Base-by-base conservation (phyloP, 2,329 filamentous ascomycete genomes). In the Fusarium duplospermum region DNA sequence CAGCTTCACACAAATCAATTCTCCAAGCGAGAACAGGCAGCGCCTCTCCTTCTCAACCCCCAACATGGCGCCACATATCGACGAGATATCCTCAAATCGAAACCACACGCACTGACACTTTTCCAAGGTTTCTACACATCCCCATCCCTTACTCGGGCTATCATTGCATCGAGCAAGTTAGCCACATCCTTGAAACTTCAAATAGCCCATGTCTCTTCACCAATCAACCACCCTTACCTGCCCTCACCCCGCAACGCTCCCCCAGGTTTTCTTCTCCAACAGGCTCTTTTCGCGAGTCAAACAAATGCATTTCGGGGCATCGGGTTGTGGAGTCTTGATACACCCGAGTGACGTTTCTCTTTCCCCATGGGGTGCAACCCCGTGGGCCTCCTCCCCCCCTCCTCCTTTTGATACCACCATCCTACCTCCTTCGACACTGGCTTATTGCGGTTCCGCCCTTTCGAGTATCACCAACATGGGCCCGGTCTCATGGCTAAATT, bases 251-350 rank as follows among this genome's bases (percentile, higher is more conserved):
- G 69, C 29, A 14, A 6, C 66, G 59, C 67, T 65, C 69, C 36
- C 75, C 73, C 72, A 75, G 69, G 47, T 67, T 69, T 77, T 24
- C 10, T 42, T 76, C 75, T 73, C 73, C 69, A 75, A 76, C 69
- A 22, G 42, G 59, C 6, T 50, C 18, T 18, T 29, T 47, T 47
- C 24, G 40, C 52, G 58, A 66, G 33, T 62, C 54, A 40, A 29
- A 29, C 45, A 50, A 50, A 33, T 36, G 38, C 29, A 18, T 33
- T 35, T 33, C 38, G 35, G 24, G 38, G 22, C 13, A 38, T 62
- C 33, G 20, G 50, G 31, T 22, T 47, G 42, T 67, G 70, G 66
- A 29, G 42, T 29, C 60, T 4, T 22, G 16, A 58, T 54, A 59
- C 50, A 58, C n/a, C 20, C 4, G 40, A 58, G 24, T 24, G 50